Conservation (phyloP, 2,329 filamentous ascomycete genomes). For the Triangularia setosa region DNA sequence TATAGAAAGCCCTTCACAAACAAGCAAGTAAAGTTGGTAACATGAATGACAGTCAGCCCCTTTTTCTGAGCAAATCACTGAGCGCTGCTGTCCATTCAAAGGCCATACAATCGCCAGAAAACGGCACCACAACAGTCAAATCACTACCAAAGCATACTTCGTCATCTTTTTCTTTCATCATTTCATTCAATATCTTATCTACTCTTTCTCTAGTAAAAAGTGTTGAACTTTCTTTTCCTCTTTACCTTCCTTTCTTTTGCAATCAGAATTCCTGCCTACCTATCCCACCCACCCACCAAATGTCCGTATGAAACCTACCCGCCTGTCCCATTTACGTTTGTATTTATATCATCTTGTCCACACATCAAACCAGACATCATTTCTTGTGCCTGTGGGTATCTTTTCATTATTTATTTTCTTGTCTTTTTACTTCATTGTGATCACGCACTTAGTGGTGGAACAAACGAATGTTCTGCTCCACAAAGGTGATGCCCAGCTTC, state of each 20-base stretch:
- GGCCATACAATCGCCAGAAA: too few species aligned
- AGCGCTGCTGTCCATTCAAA: too few species aligned
- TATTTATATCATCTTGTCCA: slow-evolving; percentile 10
- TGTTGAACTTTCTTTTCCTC: slow-evolving; percentile 24
- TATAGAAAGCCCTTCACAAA: too few species aligned
- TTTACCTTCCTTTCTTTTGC: not conserved
- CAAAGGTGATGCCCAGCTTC: slow-evolving; percentile 87
- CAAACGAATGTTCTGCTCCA: slow-evolving; percentile 88
- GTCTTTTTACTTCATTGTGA: not conserved
- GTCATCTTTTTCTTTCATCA: not conserved
- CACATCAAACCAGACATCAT: slow-evolving; percentile 10
- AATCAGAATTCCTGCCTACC: not conserved
- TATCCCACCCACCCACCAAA: not conserved
- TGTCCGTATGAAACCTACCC: slow-evolving; percentile 5
- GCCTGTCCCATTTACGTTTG: not conserved
- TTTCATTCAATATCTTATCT: slow-evolving; percentile 7
- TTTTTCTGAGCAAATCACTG: too few species aligned
- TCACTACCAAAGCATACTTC: too few species aligned
- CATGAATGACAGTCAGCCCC: too few species aligned
- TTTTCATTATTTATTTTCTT: slow-evolving; percentile 8
- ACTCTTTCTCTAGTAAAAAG: slow-evolving; percentile 18
- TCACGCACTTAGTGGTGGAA: slow-evolving; percentile 76
- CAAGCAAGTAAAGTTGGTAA: too few species aligned
- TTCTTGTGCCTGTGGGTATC: slow-evolving; percentile 16
- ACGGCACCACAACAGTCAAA: too few species aligned